Evolutionary conservation across 1,284 basidiomycete genomes (phyloP).

Genomic region (Cryptococcus deneoformans): DNA sequence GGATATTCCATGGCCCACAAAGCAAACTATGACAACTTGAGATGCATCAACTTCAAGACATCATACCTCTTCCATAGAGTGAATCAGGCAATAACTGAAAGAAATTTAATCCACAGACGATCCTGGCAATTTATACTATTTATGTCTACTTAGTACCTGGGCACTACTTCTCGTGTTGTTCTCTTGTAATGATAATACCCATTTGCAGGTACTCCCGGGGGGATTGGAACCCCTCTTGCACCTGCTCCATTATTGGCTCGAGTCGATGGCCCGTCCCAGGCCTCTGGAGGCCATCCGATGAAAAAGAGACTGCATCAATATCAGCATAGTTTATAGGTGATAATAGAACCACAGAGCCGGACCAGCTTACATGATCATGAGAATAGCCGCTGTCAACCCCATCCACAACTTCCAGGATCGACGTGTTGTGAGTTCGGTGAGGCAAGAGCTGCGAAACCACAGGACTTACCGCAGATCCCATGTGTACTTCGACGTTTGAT

Average conservation of each 20-base stretch:
- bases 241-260: constrained; percentile 21
- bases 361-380: constrained; percentile 32
- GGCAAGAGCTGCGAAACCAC: no score
- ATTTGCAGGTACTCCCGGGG: constrained; percentile 16
- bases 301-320: constrained; percentile 10
- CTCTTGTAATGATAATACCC: constrained; percentile 49
- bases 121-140: no score
- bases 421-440: neutral
- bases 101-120: no score
- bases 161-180: constrained; percentile 42
- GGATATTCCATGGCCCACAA: no score
- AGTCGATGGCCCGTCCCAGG: constrained; percentile 34
- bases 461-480: constrained; percentile 36
- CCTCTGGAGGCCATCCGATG: constrained; percentile 40
- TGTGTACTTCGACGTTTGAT: constrained; percentile 14
- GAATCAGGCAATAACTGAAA: no score
- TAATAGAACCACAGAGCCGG: no score
- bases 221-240: constrained; percentile 27
- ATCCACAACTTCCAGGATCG: constrained; percentile 39
- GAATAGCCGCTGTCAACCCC: constrained; percentile 35
- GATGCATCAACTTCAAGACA: no score
- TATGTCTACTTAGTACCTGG: constrained; percentile 15
- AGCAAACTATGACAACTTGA: no score
- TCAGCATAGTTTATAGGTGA: no score
- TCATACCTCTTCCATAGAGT: no score